phyloP scores from a whole-genome alignment of 306 rosid genomes.

The Delonix regia region DNA sequence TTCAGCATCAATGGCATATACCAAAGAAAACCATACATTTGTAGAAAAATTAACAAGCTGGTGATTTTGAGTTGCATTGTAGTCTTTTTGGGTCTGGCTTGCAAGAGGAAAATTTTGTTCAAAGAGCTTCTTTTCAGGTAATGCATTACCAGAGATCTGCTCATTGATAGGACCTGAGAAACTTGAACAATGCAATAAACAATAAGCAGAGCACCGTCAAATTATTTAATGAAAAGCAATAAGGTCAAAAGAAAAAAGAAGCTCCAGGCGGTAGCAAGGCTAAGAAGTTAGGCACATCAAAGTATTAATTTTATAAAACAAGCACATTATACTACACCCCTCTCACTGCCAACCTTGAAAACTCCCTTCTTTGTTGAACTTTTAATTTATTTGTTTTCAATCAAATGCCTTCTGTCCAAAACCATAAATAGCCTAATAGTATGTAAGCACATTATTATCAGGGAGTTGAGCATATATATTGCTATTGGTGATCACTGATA shows the following conservation, averaged over 20 bases:
- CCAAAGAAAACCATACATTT: conserved; percentile 55
- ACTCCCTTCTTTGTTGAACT: background rate
- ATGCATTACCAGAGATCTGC: conserved; percentile 65
- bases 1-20: conserved; percentile 33
- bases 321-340: conserved; percentile 1
- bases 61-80: conserved; percentile 48
- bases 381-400: background rate
- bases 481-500: background rate
- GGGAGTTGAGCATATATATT: background rate
- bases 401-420: background rate
- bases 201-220: conserved; percentile 76
- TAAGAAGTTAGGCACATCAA: conserved; percentile 22
- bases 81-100: conserved; percentile 61
- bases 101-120: conserved; percentile 54
- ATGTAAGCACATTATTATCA: background rate
- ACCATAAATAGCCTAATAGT: background rate
- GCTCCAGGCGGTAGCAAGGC: background rate
- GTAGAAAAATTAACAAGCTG: conserved; percentile 50
- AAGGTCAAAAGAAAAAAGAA: conserved; percentile 13
- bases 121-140: conserved; percentile 64
- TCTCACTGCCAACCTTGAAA: background rate
- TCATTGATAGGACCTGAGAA: conserved; percentile 97
- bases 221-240: conserved; percentile 35
- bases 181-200: conserved; percentile 97
- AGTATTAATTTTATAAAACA: conserved; percentile 28